Evolutionary conservation across 1,284 basidiomycete genomes (phyloP).

Genomic region (Moesziomyces globuligerus): DNA sequence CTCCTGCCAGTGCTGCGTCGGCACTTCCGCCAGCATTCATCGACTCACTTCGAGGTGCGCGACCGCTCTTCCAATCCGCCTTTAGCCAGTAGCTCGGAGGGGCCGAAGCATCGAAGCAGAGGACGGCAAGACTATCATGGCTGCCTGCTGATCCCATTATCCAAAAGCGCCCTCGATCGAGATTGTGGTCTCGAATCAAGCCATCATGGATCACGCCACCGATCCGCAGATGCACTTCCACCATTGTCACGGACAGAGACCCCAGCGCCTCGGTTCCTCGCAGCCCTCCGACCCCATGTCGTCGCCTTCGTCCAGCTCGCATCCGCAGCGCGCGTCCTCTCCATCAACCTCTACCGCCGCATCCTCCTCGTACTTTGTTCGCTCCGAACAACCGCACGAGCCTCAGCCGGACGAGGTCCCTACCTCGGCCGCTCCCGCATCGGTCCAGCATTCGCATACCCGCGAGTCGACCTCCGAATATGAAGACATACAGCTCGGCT

Average conservation of each 20-base stretch:
- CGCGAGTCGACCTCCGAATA: too few species aligned
- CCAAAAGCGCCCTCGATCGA: too few species aligned
- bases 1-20: too few species aligned
- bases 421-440: not conserved
- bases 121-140: too few species aligned
- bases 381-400: constrained; percentile 18
- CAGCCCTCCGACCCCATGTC: constrained; percentile 20
- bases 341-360: constrained; percentile 29
- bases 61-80: too few species aligned
- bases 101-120: too few species aligned
- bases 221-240: constrained; percentile 20
- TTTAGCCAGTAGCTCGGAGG: too few species aligned
- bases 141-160: too few species aligned
- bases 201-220: constrained; percentile 10
- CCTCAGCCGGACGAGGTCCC: not conserved
- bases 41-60: too few species aligned
- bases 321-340: constrained; percentile 19
- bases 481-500: too few species aligned
- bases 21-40: too few species aligned
- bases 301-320: constrained; percentile 16
- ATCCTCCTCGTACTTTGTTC: constrained; percentile 24
- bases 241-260: constrained; percentile 17
- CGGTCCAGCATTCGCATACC: not conserved
- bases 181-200: too few species aligned
- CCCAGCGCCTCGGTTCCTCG: constrained; percentile 9